Base-by-base conservation (phyloP, 306 rosid genomes). In the Sindora glabra region DNA sequence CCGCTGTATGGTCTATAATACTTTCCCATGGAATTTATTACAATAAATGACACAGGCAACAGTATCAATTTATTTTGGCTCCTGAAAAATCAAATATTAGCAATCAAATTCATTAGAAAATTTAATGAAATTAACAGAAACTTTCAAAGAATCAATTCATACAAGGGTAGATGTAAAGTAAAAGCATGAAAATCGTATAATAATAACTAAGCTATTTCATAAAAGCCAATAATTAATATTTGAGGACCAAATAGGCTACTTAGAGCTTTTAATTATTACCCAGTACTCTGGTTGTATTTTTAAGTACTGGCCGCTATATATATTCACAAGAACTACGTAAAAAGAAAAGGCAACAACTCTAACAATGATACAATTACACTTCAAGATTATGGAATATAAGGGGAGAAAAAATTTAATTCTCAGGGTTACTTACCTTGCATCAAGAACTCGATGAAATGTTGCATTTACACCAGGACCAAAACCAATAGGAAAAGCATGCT, bases 381-480 rank as follows among this genome's bases (percentile, higher is more conserved):
- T 36, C 11, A 34, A 15, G 30, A 60, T 0, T 13, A 49, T 38
- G 21, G 18, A 62, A 14, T 19, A 40, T 19, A 40, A 40, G 46
- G 13, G n/a, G n/a, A n/a, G n/a, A 19, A 46, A 53, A 29, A 6
- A 48, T 16, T 19, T 36, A 59, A 25, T 52, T 30, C 52, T 78
- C 33, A 17, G 56, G 14, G 63, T 10, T 58, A 49, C 79, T 62
- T 79, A 91, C 96, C 92, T 59, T 49, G 76, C 37, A 62, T 81
- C 81, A 52, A 91, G 89, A 77, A 91, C 74, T 48, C 92, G 89
- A 74, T 88, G 79, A 77, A 91, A 88, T 5, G 79, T 74, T 56
- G 95, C 96, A 65, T 61, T 73, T 46, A 80, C 84, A 53, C 92
- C 96, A 76, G 79, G 82, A 76, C 95, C 90, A 29, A 91, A 81